Conservation (phyloP, 1,284 basidiomycete genomes). For the Cystobasidium sp. region DNA sequence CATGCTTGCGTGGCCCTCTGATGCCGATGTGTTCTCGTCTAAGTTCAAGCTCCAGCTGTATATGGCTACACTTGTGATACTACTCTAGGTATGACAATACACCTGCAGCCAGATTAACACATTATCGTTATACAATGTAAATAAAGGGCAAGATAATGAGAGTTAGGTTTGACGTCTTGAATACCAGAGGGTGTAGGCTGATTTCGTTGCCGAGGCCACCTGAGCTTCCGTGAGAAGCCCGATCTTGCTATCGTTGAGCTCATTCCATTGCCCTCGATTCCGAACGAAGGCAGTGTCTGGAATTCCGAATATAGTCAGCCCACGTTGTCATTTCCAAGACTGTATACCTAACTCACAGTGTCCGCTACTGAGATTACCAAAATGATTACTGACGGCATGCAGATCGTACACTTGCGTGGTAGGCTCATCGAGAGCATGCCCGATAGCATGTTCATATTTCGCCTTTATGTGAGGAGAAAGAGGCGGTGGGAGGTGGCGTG, state of each 20-base stretch:
- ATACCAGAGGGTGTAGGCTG: conserved; percentile 41
- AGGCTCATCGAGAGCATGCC: conserved; percentile 11
- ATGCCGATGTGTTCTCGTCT: not conserved
- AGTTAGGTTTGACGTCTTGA: conserved; percentile 7
- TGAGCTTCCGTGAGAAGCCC: conserved; percentile 41
- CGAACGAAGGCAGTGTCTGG: conserved; percentile 51
- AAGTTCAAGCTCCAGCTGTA: not conserved
- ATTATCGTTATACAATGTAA: not conserved
- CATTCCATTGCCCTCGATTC: conserved; percentile 48
- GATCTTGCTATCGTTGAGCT: conserved; percentile 53
- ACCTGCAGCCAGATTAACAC: not conserved
- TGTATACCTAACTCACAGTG: conserved; percentile 70
- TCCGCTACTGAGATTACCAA: conserved; percentile 83
- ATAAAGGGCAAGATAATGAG: too few relatives aligned
- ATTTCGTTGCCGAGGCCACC: conserved; percentile 32
- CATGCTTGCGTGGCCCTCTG: too few relatives aligned
- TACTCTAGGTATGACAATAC: conserved; percentile 68
- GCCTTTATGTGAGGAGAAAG: conserved; percentile 52
- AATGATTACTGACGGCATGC: conserved; percentile 70
- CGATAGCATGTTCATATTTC: conserved; percentile 43
- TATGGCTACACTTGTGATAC: conserved; percentile 8
- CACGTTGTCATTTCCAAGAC: not conserved
- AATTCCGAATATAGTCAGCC: conserved; percentile 6
- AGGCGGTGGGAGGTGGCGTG: conserved; percentile 79
- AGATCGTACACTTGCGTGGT: conserved; percentile 57